Evolutionary conservation across 768 basidiomycete species (phyloP).

Genomic region (Naematelia encephala): DNA sequence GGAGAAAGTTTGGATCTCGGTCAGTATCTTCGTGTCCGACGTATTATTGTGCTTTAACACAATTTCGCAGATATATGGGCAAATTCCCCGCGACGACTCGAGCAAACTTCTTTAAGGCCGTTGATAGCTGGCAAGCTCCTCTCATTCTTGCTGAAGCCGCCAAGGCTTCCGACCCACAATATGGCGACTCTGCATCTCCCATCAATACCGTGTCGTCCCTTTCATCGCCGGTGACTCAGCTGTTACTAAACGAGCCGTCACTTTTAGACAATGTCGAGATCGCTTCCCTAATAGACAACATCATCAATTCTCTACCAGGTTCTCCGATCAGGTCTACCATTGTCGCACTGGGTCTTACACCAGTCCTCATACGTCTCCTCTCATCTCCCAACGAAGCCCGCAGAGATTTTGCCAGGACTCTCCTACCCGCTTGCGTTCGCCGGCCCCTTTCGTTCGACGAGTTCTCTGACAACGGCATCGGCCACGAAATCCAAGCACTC

Average conservation of each 20-base stretch:
- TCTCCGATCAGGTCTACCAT: neutral
- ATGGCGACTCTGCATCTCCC: slow-evolving; percentile 50
- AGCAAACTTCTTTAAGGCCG: slow-evolving; percentile 60
- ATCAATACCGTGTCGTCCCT: slow-evolving; percentile 16
- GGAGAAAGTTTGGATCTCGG: slow-evolving; percentile 66
- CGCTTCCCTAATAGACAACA: slow-evolving; percentile 15
- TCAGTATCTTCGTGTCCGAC: slow-evolving; percentile 54
- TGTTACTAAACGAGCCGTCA: slow-evolving; percentile 34
- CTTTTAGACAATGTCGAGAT: slow-evolving; percentile 20
- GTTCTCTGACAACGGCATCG: slow-evolving; percentile 38
- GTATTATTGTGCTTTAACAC: slow-evolving; percentile 5
- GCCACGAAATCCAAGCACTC: slow-evolving; percentile 23
- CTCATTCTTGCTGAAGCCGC: slow-evolving; percentile 57
- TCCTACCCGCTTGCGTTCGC: slow-evolving; percentile 20
- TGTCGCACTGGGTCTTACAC: slow-evolving; percentile 14
- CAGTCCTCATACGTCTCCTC: slow-evolving; percentile 21
- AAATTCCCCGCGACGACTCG: slow-evolving; percentile 59
- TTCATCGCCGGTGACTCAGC: slow-evolving; percentile 27
- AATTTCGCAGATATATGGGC: slow-evolving; percentile 63
- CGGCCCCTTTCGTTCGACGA: slow-evolving; percentile 30
- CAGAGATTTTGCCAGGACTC: slow-evolving; percentile 26
- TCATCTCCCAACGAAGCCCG: slow-evolving; percentile 9
- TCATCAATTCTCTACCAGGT: neutral
- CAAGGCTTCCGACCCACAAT: slow-evolving; percentile 42
- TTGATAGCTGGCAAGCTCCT: slow-evolving; percentile 66